Base-by-base conservation (phyloP, 31 red algal species). In the Endocladia muricata region DNA sequence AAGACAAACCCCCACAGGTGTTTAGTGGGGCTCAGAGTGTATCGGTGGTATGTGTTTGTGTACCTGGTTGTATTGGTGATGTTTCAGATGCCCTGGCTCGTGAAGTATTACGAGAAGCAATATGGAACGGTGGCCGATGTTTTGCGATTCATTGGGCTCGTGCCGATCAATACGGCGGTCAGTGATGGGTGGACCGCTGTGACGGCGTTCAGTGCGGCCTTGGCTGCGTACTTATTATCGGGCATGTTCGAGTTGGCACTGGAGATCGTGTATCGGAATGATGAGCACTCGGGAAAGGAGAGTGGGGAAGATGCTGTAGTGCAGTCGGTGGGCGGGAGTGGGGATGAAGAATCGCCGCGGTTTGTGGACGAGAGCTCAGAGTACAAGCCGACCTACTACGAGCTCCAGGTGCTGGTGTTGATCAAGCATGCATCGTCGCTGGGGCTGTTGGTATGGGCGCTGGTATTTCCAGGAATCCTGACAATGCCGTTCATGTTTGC, bases 81-180 rank as follows among this genome's bases (percentile, higher is more conserved):
- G 26, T 84, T 84, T 42, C 80, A 84, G 51, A 51, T 84, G 36
- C 51, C 51, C 8, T 84, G 80, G 80, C 67, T 84, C 2, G 68
- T 63, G 11, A 57, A 63, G 11, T 57, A 15, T 32, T 57, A 37
- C 34, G 37, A 62, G 37, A 28, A n/a, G 22, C 11, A 55, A 52
- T 4, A 55, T 26, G 23, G 22, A 21, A 55, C 43, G 25, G 37
- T 52, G 19, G 19, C 47, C 17, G n/a, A 30, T n/a, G n/a, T 71
- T 0, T 41, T 84, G 1, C 36, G 48, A 47, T 48, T 84, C 9
- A 26, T 84, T 13, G 80, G 80, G 23, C 25, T 84, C 6, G 68
- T 71, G 9, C 80, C 65, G 19, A 41, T 84, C 15, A 30, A 57
- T 2, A 61, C 80, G 19, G 15, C 32, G 15, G 57, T 41, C 1